These are phyloP conservation scores for Tripterygium wilfordii DNA, from an alignment of 177 flowering plant species.

Conservation along the genomic window DNA sequence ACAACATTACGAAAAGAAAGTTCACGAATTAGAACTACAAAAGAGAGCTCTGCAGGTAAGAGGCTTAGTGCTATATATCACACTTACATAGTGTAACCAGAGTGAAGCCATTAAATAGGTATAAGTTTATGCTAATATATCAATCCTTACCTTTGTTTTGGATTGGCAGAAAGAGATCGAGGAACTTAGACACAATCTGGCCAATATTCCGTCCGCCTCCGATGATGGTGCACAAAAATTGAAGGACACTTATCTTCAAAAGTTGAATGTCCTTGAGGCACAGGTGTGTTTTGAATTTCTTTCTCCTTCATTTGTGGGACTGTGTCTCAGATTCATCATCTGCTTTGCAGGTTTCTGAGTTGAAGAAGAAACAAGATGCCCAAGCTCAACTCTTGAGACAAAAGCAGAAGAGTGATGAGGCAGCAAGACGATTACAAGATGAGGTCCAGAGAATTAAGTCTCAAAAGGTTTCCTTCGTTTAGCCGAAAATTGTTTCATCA, in stretches of 20 bases:
- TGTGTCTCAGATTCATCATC: background rate
- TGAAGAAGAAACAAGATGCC: conserved; percentile 95
- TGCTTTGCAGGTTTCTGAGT: conserved; percentile 61
- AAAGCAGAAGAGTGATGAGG: conserved; percentile 90
- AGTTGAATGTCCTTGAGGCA: conserved; percentile 70
- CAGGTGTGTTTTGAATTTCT: conserved; percentile 43
- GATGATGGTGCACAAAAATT: conserved; percentile 83
- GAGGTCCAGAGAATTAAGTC: conserved; percentile 85
- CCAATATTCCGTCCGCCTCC: conserved; percentile 59
- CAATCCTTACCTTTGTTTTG: conserved; percentile 1
- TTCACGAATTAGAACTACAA: conserved; percentile 81
- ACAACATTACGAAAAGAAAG: conserved; percentile 94
- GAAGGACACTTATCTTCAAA: conserved; percentile 86
- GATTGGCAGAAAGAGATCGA: conserved; percentile 85
- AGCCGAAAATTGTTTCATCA: too few relatives aligned
- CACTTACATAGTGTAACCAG: too few relatives aligned
- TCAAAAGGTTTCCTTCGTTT: conserved; percentile 59
- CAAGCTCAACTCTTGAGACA: conserved; percentile 87
- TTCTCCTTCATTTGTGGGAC: background rate
- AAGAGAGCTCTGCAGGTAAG: conserved; percentile 72
- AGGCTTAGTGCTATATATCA: background rate
- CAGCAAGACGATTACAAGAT: conserved; percentile 72
- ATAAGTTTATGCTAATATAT: background rate
- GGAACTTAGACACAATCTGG: conserved; percentile 52
- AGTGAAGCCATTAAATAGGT: too few relatives aligned